Base-by-base conservation (phyloP, 768 basidiomycete species). In the Rhodocollybia butyracea region DNA sequence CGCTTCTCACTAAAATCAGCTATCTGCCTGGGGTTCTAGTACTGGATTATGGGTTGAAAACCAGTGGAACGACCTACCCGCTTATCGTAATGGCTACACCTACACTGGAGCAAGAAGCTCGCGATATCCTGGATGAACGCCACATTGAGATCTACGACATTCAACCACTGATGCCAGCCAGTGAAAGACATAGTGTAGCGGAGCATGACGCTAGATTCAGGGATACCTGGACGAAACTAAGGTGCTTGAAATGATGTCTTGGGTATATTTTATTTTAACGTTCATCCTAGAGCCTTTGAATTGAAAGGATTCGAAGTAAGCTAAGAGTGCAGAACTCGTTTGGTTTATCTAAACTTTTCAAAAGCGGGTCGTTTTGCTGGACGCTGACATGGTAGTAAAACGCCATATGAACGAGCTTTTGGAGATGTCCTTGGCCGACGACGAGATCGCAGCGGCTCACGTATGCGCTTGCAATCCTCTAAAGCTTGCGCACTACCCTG, bases 401-500 rank as follows among this genome's bases (percentile, higher is more conserved):
- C 77, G 71, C 46, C 94, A 91, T 64, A 93, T 96, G 86, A 94
- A 96, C 70, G 79, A 81, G 29, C 61, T 82, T 36, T 77, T 82
- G 72, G 83, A 87, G 42, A 69, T 91, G 51, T 67, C 74, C 29
- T 72, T 96, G 4, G 78, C 77, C 2, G 56, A 68, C 19, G 90
- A 85, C 59, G 84, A 86, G 69, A 94, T 98, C 55, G 94, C 92
- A 5, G 94, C 94, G 1, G 81, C 76, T 0, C 95, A 96, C 60
- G 94, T 85, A 13, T 99, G 96, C 65, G 86, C 94, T 3, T 99
- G 96, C 74, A 99, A 99, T 70, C 96, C 95, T 6, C 81, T 85
- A 36, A 87, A 84, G 65, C 67, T 96, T 19, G 58, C 77, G 2
- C 91, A 95, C 68, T 99, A 99, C 71, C 96, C 96, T 7, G 63